A percentile compares a stretch with the other conserved stretches of the same genome.
Conservation (phyloP, 2,329 filamentous ascomycete species). For the Fusarium sp. region DNA sequence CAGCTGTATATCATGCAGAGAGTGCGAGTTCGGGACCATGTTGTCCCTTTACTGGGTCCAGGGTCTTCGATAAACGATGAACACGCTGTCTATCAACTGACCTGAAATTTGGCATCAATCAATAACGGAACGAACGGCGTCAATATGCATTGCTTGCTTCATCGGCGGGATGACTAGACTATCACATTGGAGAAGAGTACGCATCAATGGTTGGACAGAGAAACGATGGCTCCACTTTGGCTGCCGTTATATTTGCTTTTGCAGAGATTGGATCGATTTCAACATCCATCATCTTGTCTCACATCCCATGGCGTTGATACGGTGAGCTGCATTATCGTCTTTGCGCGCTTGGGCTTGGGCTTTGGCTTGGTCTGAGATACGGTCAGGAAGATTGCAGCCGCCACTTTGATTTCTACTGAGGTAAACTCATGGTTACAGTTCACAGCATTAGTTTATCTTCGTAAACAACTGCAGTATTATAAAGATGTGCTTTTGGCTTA, state of each 20-base stretch:
- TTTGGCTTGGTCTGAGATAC: conserved; percentile 23
- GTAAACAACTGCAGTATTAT: neutral
- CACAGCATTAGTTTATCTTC: neutral
- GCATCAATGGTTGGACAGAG: conserved; percentile 12
- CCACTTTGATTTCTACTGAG: neutral
- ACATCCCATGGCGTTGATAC: conserved; percentile 12
- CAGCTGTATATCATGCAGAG: conserved; percentile 20
- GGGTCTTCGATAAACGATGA: conserved; percentile 6
- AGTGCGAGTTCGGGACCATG: conserved; percentile 6
- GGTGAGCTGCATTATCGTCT: conserved; percentile 28
- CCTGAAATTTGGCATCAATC: conserved; percentile 7
- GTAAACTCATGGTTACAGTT: neutral
- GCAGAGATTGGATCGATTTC: conserved; percentile 35
- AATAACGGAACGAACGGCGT: conserved; percentile 1
- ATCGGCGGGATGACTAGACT: neutral
- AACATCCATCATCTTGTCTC: conserved; percentile 27
- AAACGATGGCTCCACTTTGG: conserved; percentile 16
- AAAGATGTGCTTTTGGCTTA: neutral
- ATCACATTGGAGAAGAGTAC: neutral
- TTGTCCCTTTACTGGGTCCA: conserved; percentile 18
- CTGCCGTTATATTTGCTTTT: conserved; percentile 37
- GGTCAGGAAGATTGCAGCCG: conserved; percentile 27
- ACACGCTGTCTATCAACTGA: conserved; percentile 12
- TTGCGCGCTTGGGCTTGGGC: conserved; percentile 10
- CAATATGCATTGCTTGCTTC: neutral